Percentiles rank a stretch among this genome's conserved stretches.
phyloP scores from a whole-genome alignment of 352 stramenopile species.

The Pythium guiyangense region DNA sequence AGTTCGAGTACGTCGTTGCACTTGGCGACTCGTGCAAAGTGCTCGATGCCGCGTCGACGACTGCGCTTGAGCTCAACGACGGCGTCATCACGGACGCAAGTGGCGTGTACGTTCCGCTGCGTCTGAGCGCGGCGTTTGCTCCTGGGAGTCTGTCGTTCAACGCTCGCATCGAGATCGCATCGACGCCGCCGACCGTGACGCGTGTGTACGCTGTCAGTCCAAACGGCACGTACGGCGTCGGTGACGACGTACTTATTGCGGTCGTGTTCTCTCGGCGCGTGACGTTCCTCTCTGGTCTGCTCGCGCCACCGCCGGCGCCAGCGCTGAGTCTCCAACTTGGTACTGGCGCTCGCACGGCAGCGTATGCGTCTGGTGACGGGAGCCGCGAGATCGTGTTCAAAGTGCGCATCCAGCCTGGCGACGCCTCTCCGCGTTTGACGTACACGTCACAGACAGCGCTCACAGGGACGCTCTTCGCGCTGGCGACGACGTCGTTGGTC shows the following conservation, averaged over 20 bases:
- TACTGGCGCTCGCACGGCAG: conserved; percentile 16
- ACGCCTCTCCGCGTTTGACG: conserved; percentile 27
- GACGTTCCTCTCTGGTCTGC: conserved; percentile 1
- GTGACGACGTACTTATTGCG: conserved; percentile 38
- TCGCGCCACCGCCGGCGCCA: conserved; percentile 8
- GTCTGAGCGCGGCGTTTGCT: conserved; percentile 21
- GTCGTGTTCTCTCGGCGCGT: conserved; percentile 49
- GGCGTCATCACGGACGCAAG: conserved; percentile 42
- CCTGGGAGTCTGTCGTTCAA: conserved; percentile 44
- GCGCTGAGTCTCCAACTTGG: conserved; percentile 36
- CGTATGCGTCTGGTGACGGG: conserved; percentile 39
- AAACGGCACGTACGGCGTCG: conserved; percentile 35
- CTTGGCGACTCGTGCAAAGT: conserved; percentile 33
- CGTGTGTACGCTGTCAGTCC: conserved; percentile 30
- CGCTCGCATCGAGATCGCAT: conserved; percentile 41
- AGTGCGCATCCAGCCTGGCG: conserved; percentile 36
- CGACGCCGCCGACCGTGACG: conserved; percentile 26
- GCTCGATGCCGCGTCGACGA: conserved; percentile 45
- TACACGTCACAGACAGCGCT: conserved; percentile 33
- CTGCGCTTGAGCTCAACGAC: conserved; percentile 44
- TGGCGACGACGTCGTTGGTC: conserved; percentile 36
- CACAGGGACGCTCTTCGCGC: conserved; percentile 31
- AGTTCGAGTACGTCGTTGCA: conserved; percentile 56
- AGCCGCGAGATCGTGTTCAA: conserved; percentile 40
- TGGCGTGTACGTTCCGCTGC: conserved; percentile 40